Conservation (phyloP, 495 filamentous ascomycete genomes). For the Stereocaulon alpinum region DNA sequence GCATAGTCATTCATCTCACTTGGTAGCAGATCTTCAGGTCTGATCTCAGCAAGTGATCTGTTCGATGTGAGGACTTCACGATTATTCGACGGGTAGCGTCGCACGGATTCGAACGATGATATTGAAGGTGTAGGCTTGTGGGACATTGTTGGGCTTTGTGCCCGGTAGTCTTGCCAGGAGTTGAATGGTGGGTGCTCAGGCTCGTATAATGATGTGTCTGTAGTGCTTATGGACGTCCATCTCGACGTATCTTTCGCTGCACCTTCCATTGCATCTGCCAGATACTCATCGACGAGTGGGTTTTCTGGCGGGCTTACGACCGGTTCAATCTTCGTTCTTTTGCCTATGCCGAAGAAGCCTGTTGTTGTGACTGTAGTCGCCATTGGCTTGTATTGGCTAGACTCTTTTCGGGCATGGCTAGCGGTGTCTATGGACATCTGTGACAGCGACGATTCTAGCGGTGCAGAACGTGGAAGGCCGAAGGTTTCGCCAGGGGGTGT, state of each 20-base stretch:
- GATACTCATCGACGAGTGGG: conserved; percentile 17
- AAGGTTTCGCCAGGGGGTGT: background rate
- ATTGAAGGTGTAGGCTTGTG: background rate
- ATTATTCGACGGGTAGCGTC: conserved; percentile 11
- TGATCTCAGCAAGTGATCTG: conserved; percentile 12
- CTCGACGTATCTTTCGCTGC: background rate
- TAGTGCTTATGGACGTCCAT: conserved; percentile 8
- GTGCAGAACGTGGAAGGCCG: background rate
- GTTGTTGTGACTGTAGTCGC: conserved; percentile 15
- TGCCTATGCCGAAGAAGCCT: conserved; percentile 13
- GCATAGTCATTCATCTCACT: conserved; percentile 36
- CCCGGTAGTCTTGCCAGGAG: conserved; percentile 3
- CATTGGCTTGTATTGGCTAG: conserved; percentile 17
- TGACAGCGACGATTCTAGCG: background rate
- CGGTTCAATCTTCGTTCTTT: conserved; percentile 14
- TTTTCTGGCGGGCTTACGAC: conserved; percentile 10
- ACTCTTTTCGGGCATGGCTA: background rate
- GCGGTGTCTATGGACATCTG: conserved; percentile 2
- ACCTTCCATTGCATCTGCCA: conserved; percentile 10
- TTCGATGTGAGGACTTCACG: conserved; percentile 13
- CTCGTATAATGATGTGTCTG: background rate
- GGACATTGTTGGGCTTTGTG: background rate
- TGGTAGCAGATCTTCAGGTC: conserved; percentile 24
- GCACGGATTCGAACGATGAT: conserved; percentile 8
- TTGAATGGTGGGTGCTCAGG: conserved; percentile 7